A percentile compares a stretch with the other conserved stretches of the same genome.
phyloP scores from a whole-genome alignment of 2,329 filamentous ascomycete genomes.

The Phoma herbarum region DNA sequence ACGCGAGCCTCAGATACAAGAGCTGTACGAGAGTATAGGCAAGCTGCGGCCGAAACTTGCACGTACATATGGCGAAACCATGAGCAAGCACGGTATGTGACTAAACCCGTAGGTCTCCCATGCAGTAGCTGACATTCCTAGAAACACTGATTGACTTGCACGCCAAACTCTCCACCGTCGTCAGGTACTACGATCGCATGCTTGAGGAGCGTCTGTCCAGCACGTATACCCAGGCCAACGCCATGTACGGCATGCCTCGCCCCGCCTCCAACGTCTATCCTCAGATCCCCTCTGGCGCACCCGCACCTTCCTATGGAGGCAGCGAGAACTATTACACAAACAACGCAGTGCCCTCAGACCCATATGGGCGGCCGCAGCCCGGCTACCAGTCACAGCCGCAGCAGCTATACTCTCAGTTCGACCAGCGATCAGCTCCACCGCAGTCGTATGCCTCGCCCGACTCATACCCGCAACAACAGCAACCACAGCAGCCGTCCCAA shows the following conservation, averaged over 20 bases:
- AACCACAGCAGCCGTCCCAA: slow-evolving; percentile 47
- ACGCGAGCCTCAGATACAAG: slow-evolving; percentile 97
- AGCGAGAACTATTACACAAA: slow-evolving; percentile 86
- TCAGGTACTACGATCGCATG: slow-evolving; percentile 98
- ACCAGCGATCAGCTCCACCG: slow-evolving; percentile 43
- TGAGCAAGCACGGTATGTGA: slow-evolving; percentile 93
- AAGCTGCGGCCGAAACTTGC: slow-evolving; percentile 90
- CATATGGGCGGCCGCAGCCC: slow-evolving; percentile 61
- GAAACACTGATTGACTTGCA: slow-evolving; percentile 94
- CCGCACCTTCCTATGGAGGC: slow-evolving; percentile 54
- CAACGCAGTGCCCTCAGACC: slow-evolving; percentile 61
- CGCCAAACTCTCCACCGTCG: slow-evolving; percentile 93
- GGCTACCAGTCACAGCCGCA: slow-evolving; percentile 58
- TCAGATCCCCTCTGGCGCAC: slow-evolving; percentile 59
- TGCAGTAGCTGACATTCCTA: slow-evolving; percentile 55
- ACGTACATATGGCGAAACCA: slow-evolving; percentile 95
- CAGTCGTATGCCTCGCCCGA: slow-evolving; percentile 42
- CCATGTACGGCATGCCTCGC: slow-evolving; percentile 54
- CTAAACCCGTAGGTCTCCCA: not conserved
- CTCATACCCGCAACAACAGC: slow-evolving; percentile 46
- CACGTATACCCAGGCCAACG: slow-evolving; percentile 81
- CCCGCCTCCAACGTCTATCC: slow-evolving; percentile 73
- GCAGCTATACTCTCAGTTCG: slow-evolving; percentile 51
- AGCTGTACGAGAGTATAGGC: slow-evolving; percentile 97
- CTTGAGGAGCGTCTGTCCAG: slow-evolving; percentile 92